Conservation (phyloP, 2,329 filamentous ascomycete genomes). For the Xylaria polymorpha region DNA sequence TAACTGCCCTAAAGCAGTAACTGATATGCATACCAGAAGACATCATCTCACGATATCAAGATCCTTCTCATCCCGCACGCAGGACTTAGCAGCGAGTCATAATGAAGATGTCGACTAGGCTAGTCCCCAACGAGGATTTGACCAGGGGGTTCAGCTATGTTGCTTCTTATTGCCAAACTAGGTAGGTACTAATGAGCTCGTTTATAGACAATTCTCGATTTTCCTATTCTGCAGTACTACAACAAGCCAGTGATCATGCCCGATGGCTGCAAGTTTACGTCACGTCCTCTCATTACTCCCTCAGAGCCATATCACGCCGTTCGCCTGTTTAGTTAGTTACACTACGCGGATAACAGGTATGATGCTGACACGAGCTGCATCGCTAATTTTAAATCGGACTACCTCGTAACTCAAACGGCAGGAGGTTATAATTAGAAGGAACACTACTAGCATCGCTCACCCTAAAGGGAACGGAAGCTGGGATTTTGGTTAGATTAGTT, state of each 20-base stretch:
- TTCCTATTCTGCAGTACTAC: not conserved
- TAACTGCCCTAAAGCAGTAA: not conserved
- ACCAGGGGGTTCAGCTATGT: not conserved
- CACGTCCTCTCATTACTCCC: not conserved
- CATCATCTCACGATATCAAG: not conserved
- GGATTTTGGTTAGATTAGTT: not conserved
- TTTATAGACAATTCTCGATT: not conserved
- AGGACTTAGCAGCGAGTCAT: not conserved
- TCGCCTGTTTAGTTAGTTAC: not conserved
- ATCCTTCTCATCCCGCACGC: not conserved
- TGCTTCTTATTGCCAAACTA: not conserved
- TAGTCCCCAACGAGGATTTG: not conserved
- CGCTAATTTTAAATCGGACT: not conserved
- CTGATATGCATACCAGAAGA: not conserved
- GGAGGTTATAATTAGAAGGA: not conserved
- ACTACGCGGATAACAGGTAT: not conserved
- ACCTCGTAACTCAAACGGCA: not conserved
- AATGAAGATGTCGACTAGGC: not conserved
- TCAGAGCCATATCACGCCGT: not conserved
- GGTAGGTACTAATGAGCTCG: not conserved
- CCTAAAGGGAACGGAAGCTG: not conserved
- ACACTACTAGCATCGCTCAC: too few relatives aligned
- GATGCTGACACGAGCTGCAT: not conserved
- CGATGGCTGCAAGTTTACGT: not conserved
- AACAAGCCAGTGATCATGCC: not conserved